phyloP scores from a whole-genome alignment of 495 filamentous ascomycete species.

The Aspergillus steynii region DNA sequence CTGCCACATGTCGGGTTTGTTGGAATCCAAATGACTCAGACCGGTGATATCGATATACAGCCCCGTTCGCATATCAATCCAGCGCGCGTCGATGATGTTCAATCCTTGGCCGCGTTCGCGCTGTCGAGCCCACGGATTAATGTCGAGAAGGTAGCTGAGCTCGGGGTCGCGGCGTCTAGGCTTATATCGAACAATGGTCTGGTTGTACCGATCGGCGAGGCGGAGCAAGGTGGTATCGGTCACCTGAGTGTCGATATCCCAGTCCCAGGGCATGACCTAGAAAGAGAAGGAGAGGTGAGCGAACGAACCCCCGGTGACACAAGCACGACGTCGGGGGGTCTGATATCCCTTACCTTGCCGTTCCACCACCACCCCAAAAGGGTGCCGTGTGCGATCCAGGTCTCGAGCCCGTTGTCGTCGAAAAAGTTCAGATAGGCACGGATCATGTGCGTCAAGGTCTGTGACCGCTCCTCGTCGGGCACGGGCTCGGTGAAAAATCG shows the following conservation, averaged over 20 bases:
- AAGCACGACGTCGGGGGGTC: not conserved
- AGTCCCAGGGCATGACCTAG: slow-evolving; percentile 81
- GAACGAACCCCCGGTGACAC: not conserved
- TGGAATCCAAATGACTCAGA: slow-evolving; percentile 65
- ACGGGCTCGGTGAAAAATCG: slow-evolving; percentile 65
- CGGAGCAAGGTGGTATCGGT: slow-evolving; percentile 59
- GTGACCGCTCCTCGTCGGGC: slow-evolving; percentile 61
- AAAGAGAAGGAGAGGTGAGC: not conserved
- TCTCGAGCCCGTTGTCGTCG: slow-evolving; percentile 63
- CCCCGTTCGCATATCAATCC: slow-evolving; percentile 76
- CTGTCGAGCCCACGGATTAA: slow-evolving; percentile 69
- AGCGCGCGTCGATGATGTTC: slow-evolving; percentile 85
- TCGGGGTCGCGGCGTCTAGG: slow-evolving; percentile 29
- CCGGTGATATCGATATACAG: slow-evolving; percentile 90
- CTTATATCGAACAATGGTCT: slow-evolving; percentile 62
- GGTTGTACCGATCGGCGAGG: slow-evolving; percentile 65
- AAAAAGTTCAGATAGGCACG: slow-evolving; percentile 72
- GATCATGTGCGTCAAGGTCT: slow-evolving; percentile 67
- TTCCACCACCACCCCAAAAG: slow-evolving; percentile 94
- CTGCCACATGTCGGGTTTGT: slow-evolving; percentile 65
- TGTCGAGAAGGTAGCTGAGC: slow-evolving; percentile 70
- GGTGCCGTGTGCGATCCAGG: slow-evolving; percentile 88
- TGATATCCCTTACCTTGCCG: slow-evolving; percentile 50
- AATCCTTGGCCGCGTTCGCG: slow-evolving; percentile 61
- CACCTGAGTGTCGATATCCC: slow-evolving; percentile 85